A percentile compares a stretch with the other conserved stretches of the same genome.
phyloP scores from a whole-genome alignment of 495 filamentous ascomycete species.

The Hapsidospora chrysogenum region DNA sequence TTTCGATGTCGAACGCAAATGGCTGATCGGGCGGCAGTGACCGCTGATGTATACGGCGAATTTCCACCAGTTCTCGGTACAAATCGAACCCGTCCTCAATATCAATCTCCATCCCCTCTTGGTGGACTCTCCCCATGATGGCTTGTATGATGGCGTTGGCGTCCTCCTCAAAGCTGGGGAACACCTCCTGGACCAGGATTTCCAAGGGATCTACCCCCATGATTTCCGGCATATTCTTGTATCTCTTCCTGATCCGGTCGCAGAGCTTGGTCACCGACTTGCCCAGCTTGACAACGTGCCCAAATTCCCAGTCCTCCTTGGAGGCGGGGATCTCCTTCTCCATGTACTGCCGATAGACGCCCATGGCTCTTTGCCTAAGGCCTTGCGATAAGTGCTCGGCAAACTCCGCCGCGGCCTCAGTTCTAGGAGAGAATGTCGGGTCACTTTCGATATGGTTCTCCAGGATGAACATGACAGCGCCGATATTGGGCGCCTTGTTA shows the following conservation, averaged over 20 bases:
- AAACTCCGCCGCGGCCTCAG: conserved; percentile 53
- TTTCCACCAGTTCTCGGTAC: conserved; percentile 71
- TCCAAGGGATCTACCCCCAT: conserved; percentile 79
- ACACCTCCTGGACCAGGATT: conserved; percentile 64
- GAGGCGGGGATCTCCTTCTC: conserved; percentile 56
- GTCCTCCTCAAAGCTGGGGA: conserved; percentile 82
- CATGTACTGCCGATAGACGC: conserved; percentile 57
- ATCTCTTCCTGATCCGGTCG: conserved; percentile 81
- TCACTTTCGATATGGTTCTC: conserved; percentile 71
- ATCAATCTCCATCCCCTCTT: conserved; percentile 54
- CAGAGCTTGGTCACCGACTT: conserved; percentile 68
- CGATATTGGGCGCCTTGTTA: conserved; percentile 60
- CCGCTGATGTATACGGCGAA: conserved; percentile 59
- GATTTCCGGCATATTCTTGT: conserved; percentile 71
- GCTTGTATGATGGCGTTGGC: conserved; percentile 63
- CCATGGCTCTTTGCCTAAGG: conserved; percentile 52
- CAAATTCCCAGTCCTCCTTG: conserved; percentile 67
- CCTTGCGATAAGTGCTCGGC: conserved; percentile 51
- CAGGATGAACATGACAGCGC: conserved; percentile 67
- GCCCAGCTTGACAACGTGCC: conserved; percentile 72
- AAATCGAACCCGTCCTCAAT: conserved; percentile 88
- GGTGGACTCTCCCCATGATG: conserved; percentile 55
- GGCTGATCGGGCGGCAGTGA: conserved; percentile 40
- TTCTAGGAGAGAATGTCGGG: conserved; percentile 49
- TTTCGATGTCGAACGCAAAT: conserved; percentile 80